Conservation (phyloP, 345 rosid genomes). For the Trapa incisa region DNA sequence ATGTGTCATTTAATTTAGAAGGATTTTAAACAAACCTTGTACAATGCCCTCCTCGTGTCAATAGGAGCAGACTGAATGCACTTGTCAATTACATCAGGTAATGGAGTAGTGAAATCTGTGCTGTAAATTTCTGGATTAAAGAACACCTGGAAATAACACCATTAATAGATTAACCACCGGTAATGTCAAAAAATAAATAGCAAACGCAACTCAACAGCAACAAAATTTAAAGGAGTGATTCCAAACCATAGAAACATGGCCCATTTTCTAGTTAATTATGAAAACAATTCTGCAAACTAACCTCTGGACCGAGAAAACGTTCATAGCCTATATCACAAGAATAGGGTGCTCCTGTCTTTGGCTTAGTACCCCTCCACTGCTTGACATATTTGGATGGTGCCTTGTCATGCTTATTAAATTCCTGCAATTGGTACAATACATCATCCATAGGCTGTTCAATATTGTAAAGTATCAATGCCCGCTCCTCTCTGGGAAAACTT, state of each 20-base stretch:
- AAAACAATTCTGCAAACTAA: conserved; percentile 18
- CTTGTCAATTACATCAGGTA: conserved; percentile 82
- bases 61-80: conserved; percentile 97
- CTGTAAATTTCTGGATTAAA: conserved; percentile 89
- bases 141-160: conserved; percentile 52
- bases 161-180: not conserved
- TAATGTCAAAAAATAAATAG: not conserved
- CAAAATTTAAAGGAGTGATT: not conserved
- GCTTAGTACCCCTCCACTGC: conserved; percentile 89
- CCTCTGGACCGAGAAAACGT: conserved; percentile 98
- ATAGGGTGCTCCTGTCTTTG: conserved; percentile 96
- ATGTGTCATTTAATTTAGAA: not conserved
- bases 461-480: not conserved
- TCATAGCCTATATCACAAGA: conserved; percentile 94
- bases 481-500: not conserved
- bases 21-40: conserved; percentile 44
- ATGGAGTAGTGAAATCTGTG: conserved; percentile 58
- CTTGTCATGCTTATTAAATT: conserved; percentile 91
- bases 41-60: conserved; percentile 94
- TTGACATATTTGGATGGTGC: conserved; percentile 82
- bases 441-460: not conserved
- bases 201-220: not conserved
- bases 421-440: conserved; percentile 34
- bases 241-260: not conserved
- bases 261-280: not conserved